Evolutionary conservation across 2,329 filamentous ascomycete genomes (phyloP), one percentile per base, ranked within the genome.

Genomic region (Emmonsia crescens): DNA sequence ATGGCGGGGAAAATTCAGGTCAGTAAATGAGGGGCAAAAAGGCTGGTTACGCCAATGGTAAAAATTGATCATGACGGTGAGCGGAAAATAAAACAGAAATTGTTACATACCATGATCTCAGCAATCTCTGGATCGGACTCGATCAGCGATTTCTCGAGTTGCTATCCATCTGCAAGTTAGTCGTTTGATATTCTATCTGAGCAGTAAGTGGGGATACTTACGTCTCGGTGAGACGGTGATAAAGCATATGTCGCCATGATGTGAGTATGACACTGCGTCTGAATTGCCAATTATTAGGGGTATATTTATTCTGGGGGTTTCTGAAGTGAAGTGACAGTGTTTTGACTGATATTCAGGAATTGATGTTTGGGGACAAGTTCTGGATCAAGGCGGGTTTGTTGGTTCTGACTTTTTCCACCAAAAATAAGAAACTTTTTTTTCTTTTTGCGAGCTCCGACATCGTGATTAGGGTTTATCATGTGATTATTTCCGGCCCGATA

Each of bases 81-180:
- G 10, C 48, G 49, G 12, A 52, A 62, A 54, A 38, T 52, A 19
- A 61, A 14, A 31, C 29, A 56, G 62, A 52, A 61, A 57, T 44
- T 21, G 52, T 19, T 29, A 76, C 84, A 67, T 83, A 95, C 90
- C 92, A 99, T 97, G 79, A 99, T 96, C 80, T 89, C 83, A 68
- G 91, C 91, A 73, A 99, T 90, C 84, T 97, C 92, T 62, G 91
- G 88, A 78, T 99, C 94, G 62, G 88, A 87, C 71, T 96, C 90
- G 72, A 93, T 80, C 71, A 99, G 86, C 76, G 90, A 89, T 82
- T 90, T 94, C 85, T 97, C 89, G 82, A 99, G 90, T 85, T 97
- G 87, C 91, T 96, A 71, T 70, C 67, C 60, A 58, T 61, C 60
- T 66, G 60, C 67, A 66, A 70, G 72, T 78, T 70, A 77, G 71